Percentiles rank a stretch among this genome's conserved stretches.
These are phyloP conservation scores for Arthrobotrys sphaeroides DNA, from an alignment of 2,329 filamentous ascomycete species.

Conservation along the genomic window DNA sequence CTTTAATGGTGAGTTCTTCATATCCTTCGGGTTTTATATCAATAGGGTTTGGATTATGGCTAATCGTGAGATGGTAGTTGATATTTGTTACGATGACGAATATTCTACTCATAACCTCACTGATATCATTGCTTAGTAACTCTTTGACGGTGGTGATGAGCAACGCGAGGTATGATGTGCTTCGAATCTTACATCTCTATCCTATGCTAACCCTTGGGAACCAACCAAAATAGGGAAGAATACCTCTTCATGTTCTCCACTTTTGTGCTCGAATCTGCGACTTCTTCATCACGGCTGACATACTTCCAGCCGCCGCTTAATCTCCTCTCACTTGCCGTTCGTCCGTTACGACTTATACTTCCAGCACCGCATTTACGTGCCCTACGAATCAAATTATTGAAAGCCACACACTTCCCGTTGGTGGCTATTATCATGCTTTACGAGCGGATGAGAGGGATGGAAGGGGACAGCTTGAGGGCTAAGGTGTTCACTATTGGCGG, in stretches of 20 bases:
- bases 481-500: constrained; percentile 36
- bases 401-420: constrained; percentile 58
- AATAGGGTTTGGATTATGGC: background rate
- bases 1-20: constrained; percentile 64
- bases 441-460: constrained; percentile 22
- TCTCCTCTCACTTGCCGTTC: constrained; percentile 75
- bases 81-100: constrained; percentile 81
- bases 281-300: constrained; percentile 71
- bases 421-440: constrained; percentile 51
- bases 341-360: constrained; percentile 75
- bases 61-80: constrained; percentile 62
- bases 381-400: constrained; percentile 57
- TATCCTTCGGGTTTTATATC: background rate
- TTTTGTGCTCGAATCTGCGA: constrained; percentile 71
- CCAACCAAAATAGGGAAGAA: constrained; percentile 68
- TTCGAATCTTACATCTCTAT: constrained; percentile 62
- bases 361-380: constrained; percentile 71
- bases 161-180: constrained; percentile 61
- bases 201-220: constrained; percentile 64
- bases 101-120: constrained; percentile 79
- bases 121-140: constrained; percentile 81
- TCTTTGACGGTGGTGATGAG: constrained; percentile 70
- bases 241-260: constrained; percentile 71
- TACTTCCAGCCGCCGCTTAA: constrained; percentile 79
- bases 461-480: constrained; percentile 16